Base-by-base conservation (phyloP, 495 filamentous ascomycete species). In the Cercophora newfieldiana region DNA sequence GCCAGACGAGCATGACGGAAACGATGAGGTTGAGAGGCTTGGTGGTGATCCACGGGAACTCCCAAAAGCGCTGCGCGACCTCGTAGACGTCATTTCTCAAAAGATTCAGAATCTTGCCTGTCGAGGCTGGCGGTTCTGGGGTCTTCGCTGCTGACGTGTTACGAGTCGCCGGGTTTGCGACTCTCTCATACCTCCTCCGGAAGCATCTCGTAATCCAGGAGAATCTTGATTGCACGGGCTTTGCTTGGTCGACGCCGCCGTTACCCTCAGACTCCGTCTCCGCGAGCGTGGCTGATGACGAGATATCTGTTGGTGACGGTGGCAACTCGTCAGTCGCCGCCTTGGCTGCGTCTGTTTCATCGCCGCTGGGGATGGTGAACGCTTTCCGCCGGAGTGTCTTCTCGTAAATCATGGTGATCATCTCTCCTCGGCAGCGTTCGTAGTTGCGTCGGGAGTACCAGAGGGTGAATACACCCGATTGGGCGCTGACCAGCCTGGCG, bases 361-460 rank as follows among this genome's bases (percentile, higher is more conserved):
- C 63, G 61, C 67, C 60, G 65, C 67, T 81, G 53, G 77, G 77
- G 29, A 82, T 72, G 8, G 86, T 86, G 61, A 90, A 83, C 0
- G 91, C 85, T 75, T 94, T 94, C 31, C 92, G 79, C 5, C 86
- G 85, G 8, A 95, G 75, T 0, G 90, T 91, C 77, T 96, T 96
- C 72, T 93, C 91, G 63, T 93, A 93, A 26, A 95, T 80, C 86
- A 92, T 93, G 61, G 91, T 94, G 57, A 96, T 89, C 87, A 94
- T 88, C 72, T 94, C 91, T 8, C 92, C 92, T 50, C 92, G 80
- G 5, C 89, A 90, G 57, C 91, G 80, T 70, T 96, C 92, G 68
- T 94, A 96, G 63, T 59, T 66, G 44, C 91, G 84, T 56, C 92
- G 83, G 59, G 85, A 83, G 69, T 87, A 93, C 91, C 92, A 94